These are phyloP conservation scores for Wallacemonas sp. DNA, from an alignment of 208 protist genomes.

Conservation along the genomic window DNA sequence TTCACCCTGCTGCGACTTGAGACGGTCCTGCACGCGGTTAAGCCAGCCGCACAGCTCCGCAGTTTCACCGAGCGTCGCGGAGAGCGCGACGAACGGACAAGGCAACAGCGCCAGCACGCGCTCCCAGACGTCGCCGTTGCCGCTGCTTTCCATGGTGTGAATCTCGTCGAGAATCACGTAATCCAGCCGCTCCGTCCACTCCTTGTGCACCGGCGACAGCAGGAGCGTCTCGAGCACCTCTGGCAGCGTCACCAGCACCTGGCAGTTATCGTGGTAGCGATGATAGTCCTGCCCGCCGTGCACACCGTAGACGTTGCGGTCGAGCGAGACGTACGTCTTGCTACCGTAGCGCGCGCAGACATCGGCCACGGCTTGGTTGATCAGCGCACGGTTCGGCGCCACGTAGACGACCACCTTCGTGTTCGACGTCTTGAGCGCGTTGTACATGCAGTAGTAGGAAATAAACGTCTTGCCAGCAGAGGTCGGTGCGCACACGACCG, in stretches of 20 bases:
- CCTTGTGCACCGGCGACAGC: slow-evolving; percentile 80
- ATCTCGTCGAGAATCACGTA: slow-evolving; percentile 97
- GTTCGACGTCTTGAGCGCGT: slow-evolving; percentile 81
- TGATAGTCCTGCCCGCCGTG: slow-evolving; percentile 87
- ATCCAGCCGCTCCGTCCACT: slow-evolving; percentile 84
- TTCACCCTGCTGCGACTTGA: slow-evolving; percentile 36
- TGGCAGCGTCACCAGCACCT: slow-evolving; percentile 94
- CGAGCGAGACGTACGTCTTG: slow-evolving; percentile 79
- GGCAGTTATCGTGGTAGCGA: slow-evolving; percentile 82
- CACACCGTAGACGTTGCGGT: slow-evolving; percentile 82
- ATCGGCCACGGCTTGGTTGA: slow-evolving; percentile 94
- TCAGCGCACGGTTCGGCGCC: slow-evolving; percentile 91
- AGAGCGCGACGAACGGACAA: slow-evolving; percentile 94
- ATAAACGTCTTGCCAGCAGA: slow-evolving; percentile 97
- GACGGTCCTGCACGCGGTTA: slow-evolving; percentile 68
- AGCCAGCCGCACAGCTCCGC: slow-evolving; percentile 92
- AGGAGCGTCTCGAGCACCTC: slow-evolving; percentile 92
- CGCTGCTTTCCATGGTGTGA: slow-evolving; percentile 91
- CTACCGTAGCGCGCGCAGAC: slow-evolving; percentile 91
- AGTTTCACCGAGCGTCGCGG: slow-evolving; percentile 94
- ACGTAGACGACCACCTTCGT: slow-evolving; percentile 92
- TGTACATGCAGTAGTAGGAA: slow-evolving; percentile 96
- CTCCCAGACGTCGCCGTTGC: slow-evolving; percentile 92
- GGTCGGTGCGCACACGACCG: slow-evolving; percentile 95
- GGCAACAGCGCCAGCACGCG: slow-evolving; percentile 90